Evolutionary conservation across 2,329 filamentous ascomycete genomes (phyloP).

Genomic region (Arthroderma sp.): DNA sequence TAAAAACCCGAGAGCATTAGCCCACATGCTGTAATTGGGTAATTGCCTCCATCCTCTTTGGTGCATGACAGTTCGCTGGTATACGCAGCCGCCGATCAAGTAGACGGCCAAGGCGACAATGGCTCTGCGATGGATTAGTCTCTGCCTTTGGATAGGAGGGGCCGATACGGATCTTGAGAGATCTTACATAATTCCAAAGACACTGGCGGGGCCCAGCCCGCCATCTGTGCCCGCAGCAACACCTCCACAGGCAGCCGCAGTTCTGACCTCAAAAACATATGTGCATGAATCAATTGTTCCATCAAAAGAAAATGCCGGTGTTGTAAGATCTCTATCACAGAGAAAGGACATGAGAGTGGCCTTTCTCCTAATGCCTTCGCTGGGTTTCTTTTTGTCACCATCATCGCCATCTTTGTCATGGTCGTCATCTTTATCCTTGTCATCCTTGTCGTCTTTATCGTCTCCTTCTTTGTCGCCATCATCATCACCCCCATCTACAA

Average conservation of each 20-base stretch:
- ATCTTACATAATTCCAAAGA: slow-evolving; percentile 75
- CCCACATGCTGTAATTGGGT: slow-evolving; percentile 89
- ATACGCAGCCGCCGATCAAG: slow-evolving; percentile 81
- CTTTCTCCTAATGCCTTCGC: slow-evolving; percentile 39
- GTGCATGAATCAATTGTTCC: slow-evolving; percentile 82
- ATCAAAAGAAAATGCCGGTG: slow-evolving; percentile 64
- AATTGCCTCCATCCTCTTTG: slow-evolving; percentile 90
- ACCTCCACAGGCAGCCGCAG: slow-evolving; percentile 69
- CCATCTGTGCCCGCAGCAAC: slow-evolving; percentile 44
- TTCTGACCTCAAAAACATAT: slow-evolving; percentile 91
- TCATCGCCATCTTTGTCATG: slow-evolving; percentile 26
- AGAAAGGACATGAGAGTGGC: slow-evolving; percentile 85
- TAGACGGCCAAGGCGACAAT: slow-evolving; percentile 71
- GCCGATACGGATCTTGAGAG: slow-evolving; percentile 26
- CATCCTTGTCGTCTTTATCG: slow-evolving; percentile 19
- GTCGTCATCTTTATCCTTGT: slow-evolving; percentile 22
- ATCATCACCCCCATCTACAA: slow-evolving; percentile 11
- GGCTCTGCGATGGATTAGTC: slow-evolving; percentile 22
- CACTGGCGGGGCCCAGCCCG: slow-evolving; percentile 54
- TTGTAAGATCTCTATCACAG: slow-evolving; percentile 70
- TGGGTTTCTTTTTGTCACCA: slow-evolving; percentile 8
- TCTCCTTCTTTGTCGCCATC: slow-evolving; percentile 21
- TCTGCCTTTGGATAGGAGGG: background rate
- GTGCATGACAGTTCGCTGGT: slow-evolving; percentile 87
- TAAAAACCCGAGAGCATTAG: slow-evolving; percentile 70